Percentiles rank a stretch among this genome's conserved stretches.
Conservation (phyloP, 2,329 filamentous ascomycete species). For the Exophiala aquamarina region DNA sequence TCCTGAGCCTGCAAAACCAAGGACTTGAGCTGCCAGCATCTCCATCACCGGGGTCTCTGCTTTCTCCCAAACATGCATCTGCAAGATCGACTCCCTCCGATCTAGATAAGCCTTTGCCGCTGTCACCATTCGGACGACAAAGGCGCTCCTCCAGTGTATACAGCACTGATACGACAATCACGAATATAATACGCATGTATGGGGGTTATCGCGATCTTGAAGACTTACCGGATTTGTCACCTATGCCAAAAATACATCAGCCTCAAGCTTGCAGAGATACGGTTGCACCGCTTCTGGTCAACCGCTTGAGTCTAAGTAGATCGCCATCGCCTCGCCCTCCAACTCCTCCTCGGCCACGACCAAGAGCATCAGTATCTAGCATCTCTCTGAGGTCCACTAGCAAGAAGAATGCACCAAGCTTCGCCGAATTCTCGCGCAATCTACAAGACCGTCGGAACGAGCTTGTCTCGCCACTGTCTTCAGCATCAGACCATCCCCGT, state of each 20-base stretch:
- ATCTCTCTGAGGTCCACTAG: constrained; percentile 28
- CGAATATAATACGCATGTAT: constrained; percentile 27
- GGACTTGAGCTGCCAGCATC: constrained; percentile 21
- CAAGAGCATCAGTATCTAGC: constrained; percentile 29
- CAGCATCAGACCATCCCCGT: constrained; percentile 12
- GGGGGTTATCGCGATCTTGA: constrained; percentile 20
- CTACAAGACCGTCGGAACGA: constrained; percentile 18
- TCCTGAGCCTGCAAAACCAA: constrained; percentile 23
- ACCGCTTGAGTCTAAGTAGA: constrained; percentile 33
- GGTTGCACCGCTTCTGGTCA: constrained; percentile 24
- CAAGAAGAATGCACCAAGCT: constrained; percentile 18
- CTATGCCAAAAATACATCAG: constrained; percentile 16
- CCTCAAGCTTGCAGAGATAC: constrained; percentile 28
- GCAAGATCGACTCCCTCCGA: constrained; percentile 22
- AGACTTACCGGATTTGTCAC: constrained; percentile 3
- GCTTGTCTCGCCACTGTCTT: constrained; percentile 20
- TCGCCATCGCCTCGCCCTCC: constrained; percentile 32
- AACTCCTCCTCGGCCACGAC: constrained; percentile 16
- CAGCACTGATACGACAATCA: constrained; percentile 27
- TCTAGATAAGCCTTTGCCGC: constrained; percentile 23
- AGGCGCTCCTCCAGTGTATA: constrained; percentile 24
- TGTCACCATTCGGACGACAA: constrained; percentile 18
- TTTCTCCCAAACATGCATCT: constrained; percentile 9
- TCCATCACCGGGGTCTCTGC: constrained; percentile 9
- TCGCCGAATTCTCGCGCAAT: constrained; percentile 22